Evolutionary conservation across 2,329 filamentous ascomycete species (phyloP), one percentile per base, ranked within the genome.

Genomic region (Xylaria sp.): DNA sequence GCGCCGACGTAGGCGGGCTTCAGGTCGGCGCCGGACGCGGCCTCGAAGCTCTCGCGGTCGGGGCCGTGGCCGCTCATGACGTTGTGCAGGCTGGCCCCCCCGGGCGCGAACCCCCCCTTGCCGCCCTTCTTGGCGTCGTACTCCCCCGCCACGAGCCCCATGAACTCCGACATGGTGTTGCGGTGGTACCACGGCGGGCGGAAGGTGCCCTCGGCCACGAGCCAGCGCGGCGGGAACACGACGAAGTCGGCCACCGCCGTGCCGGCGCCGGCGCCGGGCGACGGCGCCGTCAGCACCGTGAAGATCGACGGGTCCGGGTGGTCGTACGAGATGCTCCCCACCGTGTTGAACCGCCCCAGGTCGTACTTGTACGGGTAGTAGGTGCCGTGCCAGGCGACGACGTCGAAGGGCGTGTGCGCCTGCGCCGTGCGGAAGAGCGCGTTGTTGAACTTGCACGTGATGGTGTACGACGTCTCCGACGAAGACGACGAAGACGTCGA

Each of bases 281-380:
- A 73, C 22, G 74, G 78, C 4, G 81, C 80, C 4, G 83, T 83
- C 6, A 84, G 72, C 5, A 87, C 83, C 0, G 81, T 88, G 71
- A 85, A 89, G 63, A 89, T 89, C 19, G 79, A 84, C 0, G 86
- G 86, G 60, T 89, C 86, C 0, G 85, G 85, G 62, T 89, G 86
- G 62, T 89, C 86, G 62, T 80, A 87, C 7, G 84, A 87, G 56
- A 87, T 84, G 17, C 78, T 83, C 3, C 86, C 86, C 39, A 89
- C 84, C 39, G 82, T 83, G 66, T 84, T 86, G 72, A 88, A 89
- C 21, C 85, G 81, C 39, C 84, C 85, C 0, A 89, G 76, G 61
- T 88, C 86, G 68, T 89, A 89, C 69, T 89, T 89, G 74, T 85
- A 89, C 0, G 86, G 86, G 57, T 85, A 85, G 69, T 88, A 89